These are phyloP conservation scores for Daldinia sp. DNA, from an alignment of 2,329 filamentous ascomycete species.

Conservation along the genomic window DNA sequence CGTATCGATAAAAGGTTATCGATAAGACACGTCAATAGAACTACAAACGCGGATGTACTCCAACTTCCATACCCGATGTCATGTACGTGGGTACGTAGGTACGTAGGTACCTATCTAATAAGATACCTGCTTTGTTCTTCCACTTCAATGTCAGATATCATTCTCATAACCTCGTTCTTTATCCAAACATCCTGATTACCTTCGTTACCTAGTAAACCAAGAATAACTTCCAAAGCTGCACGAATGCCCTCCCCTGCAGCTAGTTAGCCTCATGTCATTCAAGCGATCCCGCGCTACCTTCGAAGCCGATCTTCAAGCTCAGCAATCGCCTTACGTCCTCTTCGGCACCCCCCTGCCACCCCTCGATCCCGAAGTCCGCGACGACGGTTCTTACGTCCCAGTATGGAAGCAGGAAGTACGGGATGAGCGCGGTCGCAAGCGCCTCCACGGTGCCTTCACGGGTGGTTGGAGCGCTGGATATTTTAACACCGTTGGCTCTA, in stretches of 20 bases:
- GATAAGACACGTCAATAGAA: slow-evolving; percentile 13
- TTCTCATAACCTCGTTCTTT: neutral
- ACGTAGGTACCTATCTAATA: too few relatives aligned
- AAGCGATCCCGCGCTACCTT: slow-evolving; percentile 83
- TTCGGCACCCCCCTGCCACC: slow-evolving; percentile 88
- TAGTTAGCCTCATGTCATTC: slow-evolving; percentile 66
- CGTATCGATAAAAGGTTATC: slow-evolving; percentile 14
- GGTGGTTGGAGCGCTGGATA: slow-evolving; percentile 98
- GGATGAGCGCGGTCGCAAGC: slow-evolving; percentile 88
- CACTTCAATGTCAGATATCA: neutral
- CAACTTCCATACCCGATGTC: neutral
- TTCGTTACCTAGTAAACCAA: neutral
- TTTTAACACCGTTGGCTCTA: slow-evolving; percentile 97
- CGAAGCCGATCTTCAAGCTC: slow-evolving; percentile 74
- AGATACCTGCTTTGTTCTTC: neutral
- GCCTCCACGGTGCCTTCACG: slow-evolving; percentile 94
- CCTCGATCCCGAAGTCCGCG: slow-evolving; percentile 76
- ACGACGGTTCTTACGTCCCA: slow-evolving; percentile 91
- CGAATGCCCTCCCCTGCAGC: neutral
- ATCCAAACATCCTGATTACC: neutral
- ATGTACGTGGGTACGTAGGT: neutral
- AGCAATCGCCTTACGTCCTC: slow-evolving; percentile 76
- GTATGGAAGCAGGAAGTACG: slow-evolving; percentile 99
- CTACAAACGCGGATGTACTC: neutral
- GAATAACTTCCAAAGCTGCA: neutral